Evolutionary conservation across 2,329 filamentous ascomycete genomes (phyloP), one percentile per base, ranked within the genome.

Genomic region (Talaromyces atroroseus): DNA sequence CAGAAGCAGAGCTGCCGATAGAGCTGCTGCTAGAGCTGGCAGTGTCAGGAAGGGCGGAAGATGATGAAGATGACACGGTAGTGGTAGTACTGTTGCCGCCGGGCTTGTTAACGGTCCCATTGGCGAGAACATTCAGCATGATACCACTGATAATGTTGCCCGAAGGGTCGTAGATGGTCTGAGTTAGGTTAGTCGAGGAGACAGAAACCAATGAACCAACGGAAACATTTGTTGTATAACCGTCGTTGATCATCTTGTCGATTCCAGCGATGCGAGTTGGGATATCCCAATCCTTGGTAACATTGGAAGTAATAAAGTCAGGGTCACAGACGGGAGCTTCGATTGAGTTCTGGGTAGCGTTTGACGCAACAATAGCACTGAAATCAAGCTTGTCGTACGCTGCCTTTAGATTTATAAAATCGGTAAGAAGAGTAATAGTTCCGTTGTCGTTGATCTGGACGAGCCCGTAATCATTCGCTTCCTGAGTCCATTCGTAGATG

Each of bases 321-420:
- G 78, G 58, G 60, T 75, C 76, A 78, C 92, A 96, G 56, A 73
- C 77, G 34, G 88, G 86, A 2, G 88, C 72, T 38, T 77, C 73
- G 58, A 82, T 75, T 34, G 74, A 70, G 29, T 80, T 80, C 58
- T 79, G 80, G 51, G 79, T 75, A 14, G 82, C 76, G 70, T 87
- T 84, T 62, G 81, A 75, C 50, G 80, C 77, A 73, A 90, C 80
- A 56, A 96, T 79, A 16, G 80, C 72, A 54, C 77, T 79, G 70
- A 90, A 82, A 74, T 96, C 82, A 55, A 96, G 77, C 69, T 86
- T 85, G 70, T 80, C 80, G 75, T 88, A 91, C 76, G 94, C 88
- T 36, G 73, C 74, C 75, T 87, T 83, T 59, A 97, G 84, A 61
- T 88, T 86, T 69, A 88, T 82, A 74, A 80, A 92, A 71, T 92